A percentile compares a stretch with the other conserved stretches of the same genome.
Evolutionary conservation across 176 grass and related monocot genomes (phyloP).

Genomic region (Saccharum spontaneum): DNA sequence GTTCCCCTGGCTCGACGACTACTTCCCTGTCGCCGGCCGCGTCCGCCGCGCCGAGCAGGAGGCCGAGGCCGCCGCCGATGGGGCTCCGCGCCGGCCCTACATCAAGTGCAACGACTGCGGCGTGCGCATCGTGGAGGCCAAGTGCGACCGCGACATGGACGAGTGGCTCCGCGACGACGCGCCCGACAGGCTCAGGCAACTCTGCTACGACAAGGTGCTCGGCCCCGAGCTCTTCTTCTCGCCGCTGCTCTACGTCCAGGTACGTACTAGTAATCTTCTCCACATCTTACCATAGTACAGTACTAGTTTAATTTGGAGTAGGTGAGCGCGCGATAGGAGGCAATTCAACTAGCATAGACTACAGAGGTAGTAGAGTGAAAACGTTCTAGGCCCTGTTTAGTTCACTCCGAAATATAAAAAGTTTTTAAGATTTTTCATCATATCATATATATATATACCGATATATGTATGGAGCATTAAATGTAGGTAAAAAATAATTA

Average conservation of each 20-base stretch:
- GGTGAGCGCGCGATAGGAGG: too few species aligned
- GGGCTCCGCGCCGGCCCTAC: conserved; percentile 31
- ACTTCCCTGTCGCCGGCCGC: conserved; percentile 64
- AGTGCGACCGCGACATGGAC: conserved; percentile 47
- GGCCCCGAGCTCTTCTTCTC: conserved; percentile 89
- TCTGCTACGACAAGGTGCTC: conserved; percentile 78
- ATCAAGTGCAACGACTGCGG: conserved; percentile 97
- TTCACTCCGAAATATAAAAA: too few species aligned
- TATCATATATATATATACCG: too few species aligned
- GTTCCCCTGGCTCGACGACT: conserved; percentile 72
- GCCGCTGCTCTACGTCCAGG: conserved; percentile 74
- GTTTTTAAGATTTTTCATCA: too few species aligned
- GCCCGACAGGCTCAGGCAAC: conserved; percentile 26
- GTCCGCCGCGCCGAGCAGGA: conserved; percentile 41
- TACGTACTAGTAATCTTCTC: background rate
- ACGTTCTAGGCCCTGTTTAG: too few species aligned
- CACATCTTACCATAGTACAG: too few species aligned
- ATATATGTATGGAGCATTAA: too few species aligned
- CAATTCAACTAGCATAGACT: too few species aligned
- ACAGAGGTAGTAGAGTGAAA: too few species aligned
- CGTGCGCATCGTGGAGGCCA: conserved; percentile 83
- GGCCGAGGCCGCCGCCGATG: background rate
- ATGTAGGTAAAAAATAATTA: too few species aligned
- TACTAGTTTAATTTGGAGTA: too few species aligned
- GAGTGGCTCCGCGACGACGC: conserved; percentile 60